Evolutionary conservation across 768 basidiomycete species (phyloP), one percentile per base, ranked within the genome.

Genomic region (Hygrophorus russula): DNA sequence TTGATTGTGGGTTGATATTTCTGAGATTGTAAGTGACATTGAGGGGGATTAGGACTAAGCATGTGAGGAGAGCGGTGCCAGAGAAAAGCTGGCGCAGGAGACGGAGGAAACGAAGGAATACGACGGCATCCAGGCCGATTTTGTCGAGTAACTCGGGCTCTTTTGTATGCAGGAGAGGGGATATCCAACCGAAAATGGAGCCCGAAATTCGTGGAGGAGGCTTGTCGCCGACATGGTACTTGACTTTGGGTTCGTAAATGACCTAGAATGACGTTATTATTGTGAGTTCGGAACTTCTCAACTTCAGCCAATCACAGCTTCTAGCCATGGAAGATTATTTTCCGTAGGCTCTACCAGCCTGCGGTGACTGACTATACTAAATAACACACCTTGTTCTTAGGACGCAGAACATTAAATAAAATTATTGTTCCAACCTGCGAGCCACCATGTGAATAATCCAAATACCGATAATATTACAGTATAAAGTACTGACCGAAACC

Each of bases 61-160:
- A 88, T 14, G 74, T 68, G 35, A 87, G 66, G 39, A 73, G 37
- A 1, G 80, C 79, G 45, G 90, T 68, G 27, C 64, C 61, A 18
- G 71, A 61, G 66, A 90, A 91, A 39, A 86, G 66, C 61, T 68
- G 71, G 14, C 90, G 82, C 56, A 83, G 72, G 63, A 99, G 76
- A 42, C 92, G 81, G 18, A 85, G 74, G 61, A 98, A 97, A 19
- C 94, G 83, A 17, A 99, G 75, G 60, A 84, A 99, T 17, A 84
- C 75, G 38, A 92, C 88, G 0, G 93, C 94, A 56, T 99, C 96
- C 8, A 96, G 78, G 19, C 94, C 94, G 59, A 88, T 67, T 59
- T 85, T 86, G 52, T 86, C 80, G 20, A 94, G 67, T 28, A 96
- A 76, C 49, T 91, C 85, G n/a, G 86, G 80, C 57, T 97, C 92